Evolutionary conservation across 805 yeast genomes (phyloP).

Genomic region (Wickerhamiella vanderwaltii): DNA sequence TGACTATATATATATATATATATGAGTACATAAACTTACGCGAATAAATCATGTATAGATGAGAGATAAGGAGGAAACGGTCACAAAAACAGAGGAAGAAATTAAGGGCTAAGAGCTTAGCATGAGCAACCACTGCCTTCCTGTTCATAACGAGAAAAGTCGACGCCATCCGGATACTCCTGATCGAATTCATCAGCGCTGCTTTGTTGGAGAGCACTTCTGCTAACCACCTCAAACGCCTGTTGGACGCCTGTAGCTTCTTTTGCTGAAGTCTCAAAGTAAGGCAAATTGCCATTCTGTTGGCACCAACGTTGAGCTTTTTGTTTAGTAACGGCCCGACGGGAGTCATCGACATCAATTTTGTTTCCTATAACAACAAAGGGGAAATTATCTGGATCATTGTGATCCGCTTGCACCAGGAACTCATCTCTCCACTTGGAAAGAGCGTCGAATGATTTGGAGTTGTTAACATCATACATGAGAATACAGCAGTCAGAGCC

Average conservation of each 20-base stretch:
- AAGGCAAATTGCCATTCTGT: constrained; percentile 67
- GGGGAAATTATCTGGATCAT: constrained; percentile 91
- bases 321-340: constrained; percentile 55
- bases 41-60: no score
- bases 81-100: no score
- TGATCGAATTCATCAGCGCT: constrained; percentile 83
- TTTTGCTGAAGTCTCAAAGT: constrained; percentile 96
- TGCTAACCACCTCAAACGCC: constrained; percentile 91
- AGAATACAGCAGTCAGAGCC: constrained; percentile 98
- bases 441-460: constrained; percentile 80
- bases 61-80: no score
- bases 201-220: constrained; percentile 92
- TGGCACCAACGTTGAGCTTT: constrained; percentile 52
- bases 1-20: no score
- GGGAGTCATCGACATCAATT: constrained; percentile 85
- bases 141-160: constrained; percentile 72
- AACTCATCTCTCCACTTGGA: constrained; percentile 94
- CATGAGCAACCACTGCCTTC: constrained; percentile 70
- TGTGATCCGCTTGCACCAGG: constrained; percentile 80
- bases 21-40: neutral
- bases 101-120: no score
- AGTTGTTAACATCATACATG: constrained; percentile 91
- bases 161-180: constrained; percentile 92
- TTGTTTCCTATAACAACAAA: constrained; percentile 92
- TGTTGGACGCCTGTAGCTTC: constrained; percentile 90